A percentile compares a stretch with the other conserved stretches of the same genome.
phyloP scores from a whole-genome alignment of 108 stramenopile species.

The Skeletonema tropicum region DNA sequence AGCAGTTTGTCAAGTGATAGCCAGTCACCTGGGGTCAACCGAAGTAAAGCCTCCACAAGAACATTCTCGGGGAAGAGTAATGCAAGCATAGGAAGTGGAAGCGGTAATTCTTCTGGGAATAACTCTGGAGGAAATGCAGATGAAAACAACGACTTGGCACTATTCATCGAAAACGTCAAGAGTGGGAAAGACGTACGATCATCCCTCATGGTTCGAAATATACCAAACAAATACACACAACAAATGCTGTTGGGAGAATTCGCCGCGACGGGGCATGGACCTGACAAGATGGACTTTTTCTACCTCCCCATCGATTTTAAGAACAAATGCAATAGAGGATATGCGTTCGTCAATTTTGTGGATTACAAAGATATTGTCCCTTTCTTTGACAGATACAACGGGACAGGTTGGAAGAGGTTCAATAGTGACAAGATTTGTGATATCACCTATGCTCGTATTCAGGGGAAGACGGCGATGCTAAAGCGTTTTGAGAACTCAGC shows the following conservation, averaged over 20 bases:
- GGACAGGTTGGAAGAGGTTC: conserved; percentile 94
- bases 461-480: conserved; percentile 97
- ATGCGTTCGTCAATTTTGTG: conserved; percentile 98
- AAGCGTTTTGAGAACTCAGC: conserved; percentile 98
- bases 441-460: conserved; percentile 98
- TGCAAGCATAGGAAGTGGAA: conserved; percentile 26
- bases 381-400: conserved; percentile 90
- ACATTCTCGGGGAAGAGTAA: conserved; percentile 21
- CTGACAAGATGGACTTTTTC: conserved; percentile 97
- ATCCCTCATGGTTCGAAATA: conserved; percentile 98
- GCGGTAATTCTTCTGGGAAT: conserved; percentile 32
- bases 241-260: conserved; percentile 96
- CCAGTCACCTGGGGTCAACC: conserved; percentile 6
- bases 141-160: conserved; percentile 44
- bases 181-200: conserved; percentile 90
- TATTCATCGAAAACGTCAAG: conserved; percentile 78
- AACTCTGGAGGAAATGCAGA: conserved; percentile 21
- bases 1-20: conserved; percentile 52
- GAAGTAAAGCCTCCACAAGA: not conserved
- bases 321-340: conserved; percentile 98
- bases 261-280: conserved; percentile 84
- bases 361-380: conserved; percentile 87
- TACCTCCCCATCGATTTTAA: conserved; percentile 99
- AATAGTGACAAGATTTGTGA: conserved; percentile 99
- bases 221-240: conserved; percentile 99